Evolutionary conservation across 495 filamentous ascomycete species (phyloP), one percentile per base, ranked within the genome.

Genomic region (Ascobolus immersus): DNA sequence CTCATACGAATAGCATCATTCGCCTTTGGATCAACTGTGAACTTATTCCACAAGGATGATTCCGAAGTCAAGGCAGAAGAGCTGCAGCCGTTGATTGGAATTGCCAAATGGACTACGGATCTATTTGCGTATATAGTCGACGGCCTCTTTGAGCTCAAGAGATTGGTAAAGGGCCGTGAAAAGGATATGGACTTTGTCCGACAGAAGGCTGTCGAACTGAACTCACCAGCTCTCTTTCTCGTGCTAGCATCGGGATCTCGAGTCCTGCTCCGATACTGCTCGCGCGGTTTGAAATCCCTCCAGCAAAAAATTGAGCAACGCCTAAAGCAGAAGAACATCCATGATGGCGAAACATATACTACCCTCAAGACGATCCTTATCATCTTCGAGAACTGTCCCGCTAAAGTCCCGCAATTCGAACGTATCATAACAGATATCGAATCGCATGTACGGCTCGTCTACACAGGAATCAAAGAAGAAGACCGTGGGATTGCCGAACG

Each of bases 51-150:
- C 4, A n/a, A 17, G 17, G 28, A 17, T 9, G 28, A 31, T n/a
- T n/a, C n/a, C 4, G 28, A 31, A 17, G 10, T 31, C n/a, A 31
- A 31, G n/a, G n/a, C 17, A 10, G 49, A 52, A 25, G 48, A 40
- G 3, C 28, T 52, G 18, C 39, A 47, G 23, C 44, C 42, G 7
- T 19, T 52, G 8, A 17, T 44, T 11, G 49, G 49, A 12, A 26
- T 53, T 8, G 44, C 50, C 7, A 40, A 39, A n/a, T 53, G 51
- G 51, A 33, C 51, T n/a, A 52, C 48, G 42, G 51, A 53, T 29
- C 42, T 53, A 15, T 44, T 51, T 38, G 39, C 40, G 11, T 38
- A 40, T 22, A 43, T 52, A 4, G 39, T 53, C 12, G 44, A 47
- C 10, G 51, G 54, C 25, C 36, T 52, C n/a, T 50, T 50, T 31